These are phyloP conservation scores for Scenedesmus sp. DNA, from an alignment of 163 green algal species.

Conservation along the genomic window DNA sequence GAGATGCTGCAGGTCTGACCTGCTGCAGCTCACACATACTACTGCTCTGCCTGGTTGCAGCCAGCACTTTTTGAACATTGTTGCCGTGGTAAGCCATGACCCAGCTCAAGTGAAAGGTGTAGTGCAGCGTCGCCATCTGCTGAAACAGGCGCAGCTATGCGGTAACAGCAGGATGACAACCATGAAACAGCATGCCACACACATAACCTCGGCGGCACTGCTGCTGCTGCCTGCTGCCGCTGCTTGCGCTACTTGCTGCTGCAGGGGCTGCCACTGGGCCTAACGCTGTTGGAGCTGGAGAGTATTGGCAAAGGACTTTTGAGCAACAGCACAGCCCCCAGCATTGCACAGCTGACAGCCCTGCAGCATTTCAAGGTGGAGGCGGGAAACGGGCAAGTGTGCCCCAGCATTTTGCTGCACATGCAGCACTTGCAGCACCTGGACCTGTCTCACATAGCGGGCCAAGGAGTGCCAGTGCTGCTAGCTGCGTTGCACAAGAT, in stretches of 20 bases:
- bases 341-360: neutral
- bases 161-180: too few relatives aligned
- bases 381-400: neutral
- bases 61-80: too few relatives aligned
- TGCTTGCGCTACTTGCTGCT: neutral
- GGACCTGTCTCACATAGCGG: too few relatives aligned
- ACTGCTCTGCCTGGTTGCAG: too few relatives aligned
- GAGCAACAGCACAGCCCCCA: neutral
- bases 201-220: neutral
- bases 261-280: neutral
- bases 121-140: too few relatives aligned
- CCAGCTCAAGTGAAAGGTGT: too few relatives aligned
- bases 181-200: neutral
- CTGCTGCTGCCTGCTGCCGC: too few relatives aligned
- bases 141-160: too few relatives aligned
- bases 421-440: neutral
- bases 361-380: neutral
- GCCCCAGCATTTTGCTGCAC: neutral
- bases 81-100: too few relatives aligned
- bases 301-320: neutral
- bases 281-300: neutral
- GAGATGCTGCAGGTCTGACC: neutral
- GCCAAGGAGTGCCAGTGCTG: neutral
- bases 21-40: too few relatives aligned
- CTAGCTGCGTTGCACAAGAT: neutral